phyloP scores from a whole-genome alignment of 768 basidiomycete species.

The Suillus placidus region DNA sequence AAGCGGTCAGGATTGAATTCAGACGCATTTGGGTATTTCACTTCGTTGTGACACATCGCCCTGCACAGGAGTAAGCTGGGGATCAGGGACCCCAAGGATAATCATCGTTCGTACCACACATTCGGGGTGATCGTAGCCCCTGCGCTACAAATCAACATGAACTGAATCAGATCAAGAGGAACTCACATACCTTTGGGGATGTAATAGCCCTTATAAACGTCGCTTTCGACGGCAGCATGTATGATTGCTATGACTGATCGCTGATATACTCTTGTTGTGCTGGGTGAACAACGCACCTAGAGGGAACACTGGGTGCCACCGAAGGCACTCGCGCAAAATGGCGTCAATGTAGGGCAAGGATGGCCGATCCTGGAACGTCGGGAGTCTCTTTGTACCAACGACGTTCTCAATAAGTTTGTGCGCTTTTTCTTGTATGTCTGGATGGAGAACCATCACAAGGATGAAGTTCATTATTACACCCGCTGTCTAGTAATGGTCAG shows the following conservation, averaged over 20 bases:
- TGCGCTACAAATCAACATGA: conserved; percentile 1
- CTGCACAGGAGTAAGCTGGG: conserved; percentile 18
- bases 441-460: conserved; percentile 15
- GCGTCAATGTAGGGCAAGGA: conserved; percentile 12
- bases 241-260: conserved; percentile 16
- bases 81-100: background rate
- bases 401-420: conserved; percentile 10
- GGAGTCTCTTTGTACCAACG: conserved; percentile 10
- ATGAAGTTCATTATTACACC: conserved; percentile 11
- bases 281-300: conserved; percentile 5
- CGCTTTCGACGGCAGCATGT: conserved; percentile 36
- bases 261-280: background rate
- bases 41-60: conserved; percentile 38
- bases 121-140: conserved; percentile 11
- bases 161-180: background rate
- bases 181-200: conserved; percentile 49
- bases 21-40: conserved; percentile 37
- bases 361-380: conserved; percentile 6
- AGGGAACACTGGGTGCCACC: conserved; percentile 12
- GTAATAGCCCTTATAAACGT: conserved; percentile 45
- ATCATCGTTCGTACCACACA: conserved; percentile 7
- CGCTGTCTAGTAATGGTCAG: conserved; percentile 8
- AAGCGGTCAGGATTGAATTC: conserved; percentile 46
- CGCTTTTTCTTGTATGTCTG: conserved; percentile 13
- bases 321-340: conserved; percentile 7